A percentile compares a stretch with the other conserved stretches of the same genome.
Conservation (phyloP, 257 asterid species). For the Solanum rostratum region DNA sequence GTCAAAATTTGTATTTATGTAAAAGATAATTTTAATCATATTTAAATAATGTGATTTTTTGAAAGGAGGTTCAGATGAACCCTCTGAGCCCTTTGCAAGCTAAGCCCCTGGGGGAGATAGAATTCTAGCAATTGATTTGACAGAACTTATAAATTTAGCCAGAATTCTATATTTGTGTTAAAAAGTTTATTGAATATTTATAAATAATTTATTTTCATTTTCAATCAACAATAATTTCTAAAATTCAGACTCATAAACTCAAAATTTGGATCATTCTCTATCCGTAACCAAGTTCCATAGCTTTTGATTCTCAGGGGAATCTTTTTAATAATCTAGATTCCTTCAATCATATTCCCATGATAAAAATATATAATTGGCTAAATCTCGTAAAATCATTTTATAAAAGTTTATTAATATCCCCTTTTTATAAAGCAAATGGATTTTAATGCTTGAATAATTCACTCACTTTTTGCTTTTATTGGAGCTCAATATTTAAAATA, state of each 20-base stretch:
- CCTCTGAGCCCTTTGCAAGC: no score
- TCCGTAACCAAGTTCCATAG: neutral
- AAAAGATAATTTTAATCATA: no score
- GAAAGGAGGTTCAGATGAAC: no score
- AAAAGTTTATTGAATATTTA: neutral
- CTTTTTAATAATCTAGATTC: neutral
- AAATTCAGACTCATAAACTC: neutral
- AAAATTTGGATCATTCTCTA: neutral
- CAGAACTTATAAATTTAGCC: neutral
- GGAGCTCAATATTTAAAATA: neutral
- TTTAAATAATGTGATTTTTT: no score
- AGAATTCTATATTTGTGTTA: neutral
- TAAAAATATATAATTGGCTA: neutral
- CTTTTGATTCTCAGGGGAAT: neutral
- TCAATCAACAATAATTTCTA: no score
- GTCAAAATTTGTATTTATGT: no score
- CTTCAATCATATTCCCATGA: neutral
- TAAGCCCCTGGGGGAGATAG: neutral
- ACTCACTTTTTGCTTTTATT: neutral
- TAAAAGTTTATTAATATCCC: neutral
- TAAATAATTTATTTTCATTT: neutral
- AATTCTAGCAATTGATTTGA: fast-evolving
- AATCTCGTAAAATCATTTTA: neutral
- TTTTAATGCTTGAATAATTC: neutral
- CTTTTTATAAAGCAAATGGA: neutral